These are phyloP conservation scores for Cyberlindnera maclurae DNA, from an alignment of 805 yeast genomes.

Conservation along the genomic window DNA sequence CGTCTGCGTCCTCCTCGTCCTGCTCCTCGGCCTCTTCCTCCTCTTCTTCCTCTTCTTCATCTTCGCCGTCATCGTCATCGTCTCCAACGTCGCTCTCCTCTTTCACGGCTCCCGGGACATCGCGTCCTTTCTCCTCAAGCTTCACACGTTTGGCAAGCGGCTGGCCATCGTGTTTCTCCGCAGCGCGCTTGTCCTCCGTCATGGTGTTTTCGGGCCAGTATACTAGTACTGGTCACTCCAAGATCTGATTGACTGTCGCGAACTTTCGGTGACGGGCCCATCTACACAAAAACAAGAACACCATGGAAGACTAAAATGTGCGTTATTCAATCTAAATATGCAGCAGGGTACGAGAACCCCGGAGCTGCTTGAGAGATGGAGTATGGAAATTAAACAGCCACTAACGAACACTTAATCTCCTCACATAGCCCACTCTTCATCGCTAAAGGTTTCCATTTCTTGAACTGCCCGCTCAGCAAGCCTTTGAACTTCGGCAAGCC, in stretches of 20 bases:
- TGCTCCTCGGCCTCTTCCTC: conserved; percentile 19
- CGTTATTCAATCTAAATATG: too few relatives aligned
- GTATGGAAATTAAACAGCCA: too few relatives aligned
- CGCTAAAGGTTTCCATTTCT: conserved; percentile 20
- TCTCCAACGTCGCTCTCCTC: conserved; percentile 15
- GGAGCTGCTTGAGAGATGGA: too few relatives aligned
- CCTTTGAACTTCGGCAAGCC: conserved; percentile 65
- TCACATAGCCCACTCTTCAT: conserved; percentile 17
- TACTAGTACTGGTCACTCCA: too few relatives aligned
- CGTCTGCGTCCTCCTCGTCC: conserved; percentile 26
- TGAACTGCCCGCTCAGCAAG: conserved; percentile 46
- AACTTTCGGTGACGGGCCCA: too few relatives aligned
- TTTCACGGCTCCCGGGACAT: not conserved
- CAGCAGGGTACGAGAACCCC: too few relatives aligned
- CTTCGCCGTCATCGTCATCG: conserved; percentile 20
- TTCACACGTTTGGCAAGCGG: conserved; percentile 24
- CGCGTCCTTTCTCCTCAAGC: conserved; percentile 8
- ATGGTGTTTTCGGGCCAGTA: not conserved
- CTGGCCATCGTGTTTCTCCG: conserved; percentile 20
- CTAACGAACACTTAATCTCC: not conserved
- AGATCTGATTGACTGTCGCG: too few relatives aligned
- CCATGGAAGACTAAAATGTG: too few relatives aligned
- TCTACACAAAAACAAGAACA: too few relatives aligned
- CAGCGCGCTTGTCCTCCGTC: conserved; percentile 15
- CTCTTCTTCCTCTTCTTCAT: conserved; percentile 20